Base-by-base conservation (phyloP, 2,329 filamentous ascomycete genomes). In the Botrytis elliptica region DNA sequence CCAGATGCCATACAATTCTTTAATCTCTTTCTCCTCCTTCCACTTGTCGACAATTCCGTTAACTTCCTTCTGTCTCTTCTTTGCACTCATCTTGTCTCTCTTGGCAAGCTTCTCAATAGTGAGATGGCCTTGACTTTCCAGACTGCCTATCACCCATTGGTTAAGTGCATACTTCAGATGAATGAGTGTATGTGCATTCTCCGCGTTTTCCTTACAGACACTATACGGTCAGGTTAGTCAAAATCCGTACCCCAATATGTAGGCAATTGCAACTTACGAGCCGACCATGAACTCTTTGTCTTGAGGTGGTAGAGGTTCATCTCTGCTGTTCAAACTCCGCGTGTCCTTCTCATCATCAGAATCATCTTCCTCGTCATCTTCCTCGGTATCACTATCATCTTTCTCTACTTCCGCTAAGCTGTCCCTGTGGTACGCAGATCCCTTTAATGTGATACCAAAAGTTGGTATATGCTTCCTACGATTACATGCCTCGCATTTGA, bases 141-240 rank as follows among this genome's bases (percentile, higher is more conserved):
- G 87, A 71, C 88, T 88, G 42, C 87, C 85, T 38, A 91, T 85
- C 0, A 95, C 90, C 87, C 88, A 92, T 76, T 91, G 86, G 79
- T 92, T 91, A n/a, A 95, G 88, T 64, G 90, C 88, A 74, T 88
- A 88, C 73, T 91, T 91, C 93, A 93, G 95, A 82, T 96, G 93
- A 7, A 89, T 86, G 5, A 95, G 85, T 1, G 86, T 87, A 79
- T 95, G 93, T 0, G 92, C 91, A 57, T 90, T 90, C 76, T 89
- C 85, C 0, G 93, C 92, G 76, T 91, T 91, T 46, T 83, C 82
- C 78, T 86, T 88, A 83, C 90, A 92, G 74, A 86, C 85, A 25
- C 79, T 79, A 33, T 12, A 40, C 64, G 22, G 36, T 10, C 66
- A 59, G 73, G 55, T 71, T 62, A 72, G 63, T 68, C 49, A 25